Base-by-base conservation (phyloP, 2,329 filamentous ascomycete species). In the Trichoderma arundinaceum region DNA sequence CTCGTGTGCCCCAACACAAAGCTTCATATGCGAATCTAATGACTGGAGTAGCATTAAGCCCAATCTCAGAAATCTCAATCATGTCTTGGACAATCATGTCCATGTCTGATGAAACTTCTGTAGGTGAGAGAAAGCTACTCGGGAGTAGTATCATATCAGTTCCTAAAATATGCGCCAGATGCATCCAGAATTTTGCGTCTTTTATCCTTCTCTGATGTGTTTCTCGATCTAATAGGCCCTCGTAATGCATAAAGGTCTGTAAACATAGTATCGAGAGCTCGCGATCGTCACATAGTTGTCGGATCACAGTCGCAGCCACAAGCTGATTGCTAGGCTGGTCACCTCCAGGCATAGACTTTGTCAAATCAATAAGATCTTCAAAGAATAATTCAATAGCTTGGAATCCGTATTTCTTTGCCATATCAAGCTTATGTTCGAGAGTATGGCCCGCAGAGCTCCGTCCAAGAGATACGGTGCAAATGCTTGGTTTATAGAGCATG, bases 201-300 rank as follows among this genome's bases (percentile, higher is more conserved):
- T 85, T 79, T 35, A 93, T 77, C 4, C 87, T 81, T 32, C 80
- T 76, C 1, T 77, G 76, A 71, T 91, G 89, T 66, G 84, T 80
- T 15, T 76, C 71, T 9, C 89, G 81, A 75, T 92, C 87, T 6
- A 88, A 67, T 0, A 93, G 82, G 1, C 91, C 92, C 70, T 94
- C 92, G 77, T 90, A 93, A 77, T 92, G 86, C 79, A 86, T 85
- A 74, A 94, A 94, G 0, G 92, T 92, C 72, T 92, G 91, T 0
- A 94, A 82, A 68, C 87, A 89, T 69, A 92, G 81, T 70, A 92
- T 69, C 12, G 67, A 39, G 4, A 92, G 81, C 38, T 74, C 76
- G 32, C 86, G 81, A 2, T 80, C 78, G 28, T 81, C 75, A 76
- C 88, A 91, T 49, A 92, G 81, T 0, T 77, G 72, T 32, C 81